Conservation (phyloP, 352 stramenopile species). For the Phytophthora sansomeana region DNA sequence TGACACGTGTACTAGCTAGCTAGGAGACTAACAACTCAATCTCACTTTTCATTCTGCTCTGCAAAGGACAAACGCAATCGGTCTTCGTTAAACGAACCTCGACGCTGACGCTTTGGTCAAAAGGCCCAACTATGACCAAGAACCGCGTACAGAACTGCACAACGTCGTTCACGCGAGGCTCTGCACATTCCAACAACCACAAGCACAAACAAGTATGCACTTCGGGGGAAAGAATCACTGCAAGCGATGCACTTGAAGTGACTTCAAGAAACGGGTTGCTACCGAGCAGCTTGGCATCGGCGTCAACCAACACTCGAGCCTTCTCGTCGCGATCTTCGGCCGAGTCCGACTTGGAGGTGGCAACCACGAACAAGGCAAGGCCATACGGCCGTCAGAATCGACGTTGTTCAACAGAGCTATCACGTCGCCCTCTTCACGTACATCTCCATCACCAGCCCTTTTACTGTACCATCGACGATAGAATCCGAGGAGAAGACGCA, state of each 20-base stretch:
- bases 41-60: too few species aligned
- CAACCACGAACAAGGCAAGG: slow-evolving; percentile 19
- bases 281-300: slow-evolving; percentile 9
- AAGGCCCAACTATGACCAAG: too few species aligned
- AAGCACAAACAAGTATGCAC: slow-evolving; percentile 19
- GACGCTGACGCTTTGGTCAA: too few species aligned
- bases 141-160: slow-evolving; percentile 8
- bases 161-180: neutral
- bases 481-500: slow-evolving; percentile 15
- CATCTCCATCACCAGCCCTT: neutral
- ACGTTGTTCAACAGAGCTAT: slow-evolving; percentile 4
- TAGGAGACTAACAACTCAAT: too few species aligned
- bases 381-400: slow-evolving; percentile 9
- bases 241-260: neutral
- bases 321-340: slow-evolving; percentile 17
- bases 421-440: neutral
- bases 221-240: slow-evolving; percentile 1
- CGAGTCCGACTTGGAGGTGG: slow-evolving; percentile 1
- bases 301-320: slow-evolving; percentile 16
- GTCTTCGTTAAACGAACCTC: too few species aligned
- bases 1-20: too few species aligned
- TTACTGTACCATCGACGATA: neutral
- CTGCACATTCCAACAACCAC: neutral
- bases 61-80: too few species aligned
- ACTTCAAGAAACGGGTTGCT: neutral